Base-by-base conservation (phyloP, 345 rosid species). In the Crucihimalaya himalaica region DNA sequence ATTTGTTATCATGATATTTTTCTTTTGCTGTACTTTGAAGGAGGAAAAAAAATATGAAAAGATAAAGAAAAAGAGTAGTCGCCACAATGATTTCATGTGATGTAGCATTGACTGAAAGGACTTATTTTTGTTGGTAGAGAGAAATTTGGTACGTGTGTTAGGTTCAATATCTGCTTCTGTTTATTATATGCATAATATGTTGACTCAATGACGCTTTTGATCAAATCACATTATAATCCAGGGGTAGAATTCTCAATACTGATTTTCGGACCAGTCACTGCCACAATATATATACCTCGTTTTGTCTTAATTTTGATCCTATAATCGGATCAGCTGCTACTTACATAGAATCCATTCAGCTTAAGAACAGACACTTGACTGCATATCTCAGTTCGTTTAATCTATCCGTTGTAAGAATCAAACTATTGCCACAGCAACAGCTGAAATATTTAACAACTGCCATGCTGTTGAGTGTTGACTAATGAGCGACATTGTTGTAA, bases 51-150 rank as follows among this genome's bases (percentile, higher is more conserved):
- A 47, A 58, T n/a, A 28, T 14, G 10, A 50, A 35, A 46, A 55
- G 23, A 13, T 60, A 42, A 72, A 63, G 19, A 48, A 48, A 59
- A 74, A 51, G 56, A 40, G 55, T 31, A 68, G 71, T 48, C 53
- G 63, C 29, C 43, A 65, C 58, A 50, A 59, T 66, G 61, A 54
- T 66, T 48, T 28, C 15, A 28, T 4, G 61, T 34, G 20, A 21
- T 21, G 23, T 21, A 35, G 67, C 68, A 15, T 58, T 74, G 58
- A 55, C 71, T 34, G 71, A 55, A 20, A 54, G 1, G 23, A n/a
- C 37, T 8, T 35, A 48, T 29, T 61, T 51, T 29, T 3, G 8
- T 1, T 51, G 31, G 27, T 19, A 14, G 72, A 48, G 50, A 43
- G 52, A 54, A 18, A 43, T 31, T 56, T 63, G 19, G 34, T 40